Conservation (phyloP, 176 grass and related monocot species). For the Avena sativa region DNA sequence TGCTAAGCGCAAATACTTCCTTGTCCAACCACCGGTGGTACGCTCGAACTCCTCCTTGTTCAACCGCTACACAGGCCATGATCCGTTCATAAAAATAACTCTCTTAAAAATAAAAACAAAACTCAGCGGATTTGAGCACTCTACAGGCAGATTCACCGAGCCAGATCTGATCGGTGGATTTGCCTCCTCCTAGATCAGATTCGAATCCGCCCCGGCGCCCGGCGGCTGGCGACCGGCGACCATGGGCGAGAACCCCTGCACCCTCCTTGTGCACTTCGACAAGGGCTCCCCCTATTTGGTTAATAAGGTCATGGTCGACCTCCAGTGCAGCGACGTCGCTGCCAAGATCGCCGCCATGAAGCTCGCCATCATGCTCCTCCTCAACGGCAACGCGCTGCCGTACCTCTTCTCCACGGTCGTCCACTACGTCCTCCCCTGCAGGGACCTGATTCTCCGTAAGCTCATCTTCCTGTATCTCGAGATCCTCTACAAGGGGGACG, state of each 20-base stretch:
- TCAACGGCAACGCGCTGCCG: slow-evolving; percentile 66
- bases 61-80: no score
- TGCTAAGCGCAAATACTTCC: no score
- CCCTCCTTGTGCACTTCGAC: slow-evolving; percentile 71
- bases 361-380: slow-evolving; percentile 67
- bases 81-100: no score
- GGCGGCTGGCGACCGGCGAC: not conserved
- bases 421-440: slow-evolving; percentile 59
- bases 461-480: slow-evolving; percentile 75
- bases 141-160: no score
- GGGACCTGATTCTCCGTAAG: slow-evolving; percentile 67
- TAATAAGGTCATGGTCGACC: slow-evolving; percentile 64
- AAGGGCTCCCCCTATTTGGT: slow-evolving; percentile 55
- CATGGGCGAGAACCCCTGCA: slow-evolving; percentile 58
- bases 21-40: no score
- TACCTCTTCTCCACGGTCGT: slow-evolving; percentile 67
- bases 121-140: no score
- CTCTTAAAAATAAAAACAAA: no score
- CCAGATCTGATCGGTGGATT: no score
- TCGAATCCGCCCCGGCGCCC: not conserved
- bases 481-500: slow-evolving; percentile 60
- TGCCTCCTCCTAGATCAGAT: not conserved
- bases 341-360: slow-evolving; percentile 72
- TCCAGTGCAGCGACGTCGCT: slow-evolving; percentile 53
- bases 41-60: no score